A percentile compares a stretch with the other conserved stretches of the same genome.
These are phyloP conservation scores for Furcasterigmium furcatum DNA, from an alignment of 2,329 filamentous ascomycete genomes.

Conservation along the genomic window DNA sequence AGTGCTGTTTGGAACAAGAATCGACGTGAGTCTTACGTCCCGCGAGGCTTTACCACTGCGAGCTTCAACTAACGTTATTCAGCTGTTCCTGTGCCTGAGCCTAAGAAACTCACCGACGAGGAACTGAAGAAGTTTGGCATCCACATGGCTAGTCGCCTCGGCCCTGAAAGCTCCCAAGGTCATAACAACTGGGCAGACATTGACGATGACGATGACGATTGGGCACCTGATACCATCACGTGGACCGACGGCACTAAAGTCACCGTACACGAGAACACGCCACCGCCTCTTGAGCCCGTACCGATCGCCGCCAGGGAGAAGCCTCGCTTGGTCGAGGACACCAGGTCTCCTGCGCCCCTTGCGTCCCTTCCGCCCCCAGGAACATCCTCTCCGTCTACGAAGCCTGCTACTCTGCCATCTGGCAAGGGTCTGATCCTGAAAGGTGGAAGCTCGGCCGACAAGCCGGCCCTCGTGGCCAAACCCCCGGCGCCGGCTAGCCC, in stretches of 20 bases:
- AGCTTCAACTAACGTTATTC: no score
- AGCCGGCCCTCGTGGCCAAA: conserved; percentile 71
- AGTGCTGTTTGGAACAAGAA: conserved; percentile 89
- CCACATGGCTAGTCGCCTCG: conserved; percentile 75
- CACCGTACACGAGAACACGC: conserved; percentile 57
- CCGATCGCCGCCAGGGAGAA: conserved; percentile 24
- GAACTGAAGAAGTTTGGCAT: conserved; percentile 85
- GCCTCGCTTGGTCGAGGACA: conserved; percentile 28
- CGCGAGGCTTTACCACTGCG: no score
- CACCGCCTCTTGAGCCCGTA: conserved; percentile 20
- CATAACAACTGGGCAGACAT: conserved; percentile 88
- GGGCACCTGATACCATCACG: conserved; percentile 79
- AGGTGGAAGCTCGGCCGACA: conserved; percentile 56
- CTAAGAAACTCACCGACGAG: conserved; percentile 82
- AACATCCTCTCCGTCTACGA: conserved; percentile 36
- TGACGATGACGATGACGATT: conserved; percentile 84
- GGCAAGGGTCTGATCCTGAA: conserved; percentile 65
- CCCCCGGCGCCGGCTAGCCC: conserved; percentile 64
- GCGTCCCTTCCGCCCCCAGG: conserved; percentile 14
- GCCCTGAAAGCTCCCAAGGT: conserved; percentile 69
- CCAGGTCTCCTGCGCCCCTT: conserved; percentile 27
- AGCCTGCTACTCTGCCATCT: conserved; percentile 43
- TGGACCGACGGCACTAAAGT: conserved; percentile 89
- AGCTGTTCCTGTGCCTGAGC: conserved; percentile 65
- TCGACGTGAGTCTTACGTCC: conserved; percentile 57